Conservation (phyloP, 345 rosid genomes). For the Citrus trifoliata region DNA sequence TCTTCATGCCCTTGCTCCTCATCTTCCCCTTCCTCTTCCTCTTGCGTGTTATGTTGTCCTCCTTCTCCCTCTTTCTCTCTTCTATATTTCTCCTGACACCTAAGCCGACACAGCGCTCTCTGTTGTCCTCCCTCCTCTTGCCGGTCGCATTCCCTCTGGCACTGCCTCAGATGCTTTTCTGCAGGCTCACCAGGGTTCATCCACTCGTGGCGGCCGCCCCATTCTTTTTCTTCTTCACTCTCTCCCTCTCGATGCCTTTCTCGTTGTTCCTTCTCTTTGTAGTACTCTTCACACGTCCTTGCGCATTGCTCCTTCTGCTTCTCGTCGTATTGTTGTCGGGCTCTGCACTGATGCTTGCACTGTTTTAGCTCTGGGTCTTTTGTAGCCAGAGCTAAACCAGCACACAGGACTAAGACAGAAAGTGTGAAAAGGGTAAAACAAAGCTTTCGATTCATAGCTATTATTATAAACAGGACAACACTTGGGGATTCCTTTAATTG, state of each 20-base stretch:
- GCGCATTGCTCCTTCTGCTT: constrained; percentile 26
- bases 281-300: constrained; percentile 32
- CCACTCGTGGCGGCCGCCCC: not conserved
- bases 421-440: constrained; percentile 10
- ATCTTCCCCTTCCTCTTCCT: not conserved
- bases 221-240: not conserved
- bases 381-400: constrained; percentile 24
- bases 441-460: constrained; percentile 21
- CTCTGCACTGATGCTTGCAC: constrained; percentile 50
- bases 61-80: not conserved
- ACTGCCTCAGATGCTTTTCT: constrained; percentile 20
- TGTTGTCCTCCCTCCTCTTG: not conserved
- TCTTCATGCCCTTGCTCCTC: not conserved
- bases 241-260: constrained; percentile 10
- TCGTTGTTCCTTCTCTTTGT: constrained; percentile 12
- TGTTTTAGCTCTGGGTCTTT: constrained; percentile 43
- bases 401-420: constrained; percentile 17
- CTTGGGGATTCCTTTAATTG: not conserved
- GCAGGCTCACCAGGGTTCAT: constrained; percentile 3
- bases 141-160: constrained; percentile 31
- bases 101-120: constrained; percentile 21
- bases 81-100: constrained; percentile 28
- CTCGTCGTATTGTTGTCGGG: constrained; percentile 24
- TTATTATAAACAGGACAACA: not conserved
- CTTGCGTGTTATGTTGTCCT: not conserved